phyloP scores from a whole-genome alignment of 2,329 filamentous ascomycete species.

The Nannizziopsis arthrosporioides region DNA sequence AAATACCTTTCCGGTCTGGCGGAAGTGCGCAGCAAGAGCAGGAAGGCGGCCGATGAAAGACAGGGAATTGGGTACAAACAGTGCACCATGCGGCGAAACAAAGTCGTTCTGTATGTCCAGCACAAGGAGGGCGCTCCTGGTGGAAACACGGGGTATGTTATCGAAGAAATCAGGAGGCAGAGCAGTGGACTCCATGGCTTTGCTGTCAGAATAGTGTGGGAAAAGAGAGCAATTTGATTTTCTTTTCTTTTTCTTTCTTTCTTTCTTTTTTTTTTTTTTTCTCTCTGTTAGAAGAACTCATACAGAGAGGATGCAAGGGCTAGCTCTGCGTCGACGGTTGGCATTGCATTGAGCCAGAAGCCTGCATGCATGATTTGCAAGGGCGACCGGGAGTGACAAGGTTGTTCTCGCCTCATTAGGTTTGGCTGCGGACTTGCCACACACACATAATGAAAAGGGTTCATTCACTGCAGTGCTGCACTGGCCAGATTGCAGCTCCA shows the following conservation, averaged over 20 bases:
- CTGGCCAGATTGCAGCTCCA: no score
- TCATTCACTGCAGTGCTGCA: no score
- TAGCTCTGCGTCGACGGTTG: no score
- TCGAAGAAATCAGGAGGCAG: conserved; percentile 13
- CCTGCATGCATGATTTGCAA: background rate
- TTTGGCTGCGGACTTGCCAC: no score
- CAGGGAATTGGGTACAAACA: conserved; percentile 53
- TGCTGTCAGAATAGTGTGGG: background rate
- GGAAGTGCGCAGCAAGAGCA: conserved; percentile 50
- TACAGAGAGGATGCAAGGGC: background rate
- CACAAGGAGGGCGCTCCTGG: conserved; percentile 60
- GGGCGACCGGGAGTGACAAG: no score
- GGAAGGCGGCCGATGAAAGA: conserved; percentile 58
- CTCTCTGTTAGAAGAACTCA: background rate
- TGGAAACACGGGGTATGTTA: conserved; percentile 34
- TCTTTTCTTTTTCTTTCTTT: background rate
- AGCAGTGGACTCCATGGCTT: background rate
- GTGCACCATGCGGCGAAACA: conserved; percentile 52
- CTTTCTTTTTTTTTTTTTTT: background rate
- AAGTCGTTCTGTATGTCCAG: conserved; percentile 91
- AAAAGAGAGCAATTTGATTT: background rate
- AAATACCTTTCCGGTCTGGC: conserved; percentile 59
- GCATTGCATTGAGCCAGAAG: no score
- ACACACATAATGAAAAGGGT: no score
- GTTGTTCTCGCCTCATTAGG: no score